These are phyloP conservation scores for Populus ilicifolia DNA, from an alignment of 345 rosid genomes.

Conservation along the genomic window DNA sequence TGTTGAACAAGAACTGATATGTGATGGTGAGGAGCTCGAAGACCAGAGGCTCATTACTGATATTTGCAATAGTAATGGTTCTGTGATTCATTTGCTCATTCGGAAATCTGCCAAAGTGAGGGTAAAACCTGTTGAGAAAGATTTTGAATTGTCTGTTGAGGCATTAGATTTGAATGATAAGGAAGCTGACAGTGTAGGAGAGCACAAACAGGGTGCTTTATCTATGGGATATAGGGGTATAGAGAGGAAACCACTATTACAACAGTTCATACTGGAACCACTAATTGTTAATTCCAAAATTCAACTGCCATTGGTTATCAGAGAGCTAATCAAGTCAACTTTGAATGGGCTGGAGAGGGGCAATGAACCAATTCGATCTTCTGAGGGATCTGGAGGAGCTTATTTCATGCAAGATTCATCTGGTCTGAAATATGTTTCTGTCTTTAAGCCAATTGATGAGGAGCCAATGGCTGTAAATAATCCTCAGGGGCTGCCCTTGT, in stretches of 20 bases:
- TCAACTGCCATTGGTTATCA: conserved; percentile 38
- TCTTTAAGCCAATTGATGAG: conserved; percentile 84
- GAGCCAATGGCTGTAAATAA: conserved; percentile 88
- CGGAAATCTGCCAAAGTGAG: conserved; percentile 56
- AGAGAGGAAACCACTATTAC: conserved; percentile 21
- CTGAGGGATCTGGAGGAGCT: conserved; percentile 85
- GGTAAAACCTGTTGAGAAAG: conserved; percentile 44
- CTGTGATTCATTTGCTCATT: conserved; percentile 57
- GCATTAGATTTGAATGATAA: conserved; percentile 29
- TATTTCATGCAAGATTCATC: conserved; percentile 78
- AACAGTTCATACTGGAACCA: conserved; percentile 60
- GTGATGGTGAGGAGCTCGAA: conserved; percentile 75
- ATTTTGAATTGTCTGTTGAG: conserved; percentile 53
- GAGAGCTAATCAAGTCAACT: conserved; percentile 58
- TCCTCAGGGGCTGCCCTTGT: conserved; percentile 56
- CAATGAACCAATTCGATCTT: conserved; percentile 55
- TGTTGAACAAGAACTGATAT: conserved; percentile 55
- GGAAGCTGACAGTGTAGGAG: conserved; percentile 17
- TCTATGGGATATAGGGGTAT: conserved; percentile 7
- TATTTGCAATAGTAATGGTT: conserved; percentile 48
- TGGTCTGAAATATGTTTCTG: conserved; percentile 56
- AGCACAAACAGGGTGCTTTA: conserved; percentile 17
- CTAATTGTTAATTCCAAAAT: conserved; percentile 35
- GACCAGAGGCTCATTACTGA: conserved; percentile 69
- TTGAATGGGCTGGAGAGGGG: conserved; percentile 61